Conservation (phyloP, 2,329 filamentous ascomycete genomes). For the Colletotrichum lupini region DNA sequence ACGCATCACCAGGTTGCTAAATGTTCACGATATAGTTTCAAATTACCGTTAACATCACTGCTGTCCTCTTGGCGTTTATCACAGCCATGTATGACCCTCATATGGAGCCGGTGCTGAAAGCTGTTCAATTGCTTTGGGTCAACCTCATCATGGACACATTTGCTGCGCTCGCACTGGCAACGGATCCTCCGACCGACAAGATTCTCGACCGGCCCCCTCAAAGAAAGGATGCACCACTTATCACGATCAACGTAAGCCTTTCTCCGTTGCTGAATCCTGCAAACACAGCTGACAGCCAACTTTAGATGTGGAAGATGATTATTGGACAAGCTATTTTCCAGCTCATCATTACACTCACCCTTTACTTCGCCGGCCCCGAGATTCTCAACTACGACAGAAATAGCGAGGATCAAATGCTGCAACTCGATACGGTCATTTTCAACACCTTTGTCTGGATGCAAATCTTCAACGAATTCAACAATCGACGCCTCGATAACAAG, state of each 20-base stretch:
- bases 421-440: constrained; percentile 78
- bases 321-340: constrained; percentile 71
- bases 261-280: too few species aligned
- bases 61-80: constrained; percentile 68
- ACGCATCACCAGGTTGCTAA: neutral
- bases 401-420: constrained; percentile 33
- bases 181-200: constrained; percentile 45
- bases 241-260: constrained; percentile 41
- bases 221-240: constrained; percentile 6
- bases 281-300: neutral
- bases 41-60: constrained; percentile 72
- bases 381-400: constrained; percentile 12
- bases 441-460: constrained; percentile 93
- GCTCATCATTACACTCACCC: constrained; percentile 62
- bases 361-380: constrained; percentile 21
- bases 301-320: constrained; percentile 70
- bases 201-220: constrained; percentile 61
- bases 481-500: constrained; percentile 70
- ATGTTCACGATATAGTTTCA: constrained; percentile 52
- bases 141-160: constrained; percentile 74
- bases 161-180: constrained; percentile 60
- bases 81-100: constrained; percentile 63
- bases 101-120: constrained; percentile 65
- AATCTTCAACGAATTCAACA: constrained; percentile 75
- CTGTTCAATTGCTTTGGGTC: constrained; percentile 71